Base-by-base conservation (phyloP, 2,329 filamentous ascomycete species). In the Fusarium sp. region DNA sequence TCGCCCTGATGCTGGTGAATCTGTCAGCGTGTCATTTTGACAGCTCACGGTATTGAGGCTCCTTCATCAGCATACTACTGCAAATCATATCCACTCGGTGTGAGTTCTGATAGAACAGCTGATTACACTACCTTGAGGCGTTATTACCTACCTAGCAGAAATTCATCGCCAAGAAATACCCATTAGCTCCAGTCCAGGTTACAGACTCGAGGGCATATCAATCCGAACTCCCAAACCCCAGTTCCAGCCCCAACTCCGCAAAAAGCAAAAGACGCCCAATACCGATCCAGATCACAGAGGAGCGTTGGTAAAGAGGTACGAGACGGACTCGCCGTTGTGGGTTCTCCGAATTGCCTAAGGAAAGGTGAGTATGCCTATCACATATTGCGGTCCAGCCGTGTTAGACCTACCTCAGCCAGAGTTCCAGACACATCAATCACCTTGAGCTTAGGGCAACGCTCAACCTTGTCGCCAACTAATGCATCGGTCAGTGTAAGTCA, bases 351-450 rank as follows among this genome's bases (percentile, higher is more conserved):
- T 92, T 10, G 91, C 91, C 83, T 92, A 11, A 27, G 35, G 11
- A 7, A 13, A 61, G 3, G 61, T 73, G 22, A 76, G 65, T 41
- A 41, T 50, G 54, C 31, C 61, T 20, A 27, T 13, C 10, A 29
- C 10, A 58, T 10, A 43, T 9, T 41, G 13, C 24, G 3, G 14
- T 24, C 18, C 24, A 24, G 20, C 24, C 27, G 29, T 24, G 8
- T 39, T 27, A 13, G 41, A 61, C 82, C 63, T 78, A 84, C 84
- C 83, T 88, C 92, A n/a, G 91, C 92, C 68, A 93, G 85, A 41
- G 95, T 97, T 41, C 94, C 93, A 80, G 93, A 94, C 79, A 98
- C 94, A 83, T 98, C 95, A 82, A 98, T 97, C 64, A 95, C 95
- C 83, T 95, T 92, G 71, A 98, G 90, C 83, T 93, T 92, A 67